Base-by-base conservation (phyloP, 2,329 filamentous ascomycete genomes). In the Colletotrichum sp. region DNA sequence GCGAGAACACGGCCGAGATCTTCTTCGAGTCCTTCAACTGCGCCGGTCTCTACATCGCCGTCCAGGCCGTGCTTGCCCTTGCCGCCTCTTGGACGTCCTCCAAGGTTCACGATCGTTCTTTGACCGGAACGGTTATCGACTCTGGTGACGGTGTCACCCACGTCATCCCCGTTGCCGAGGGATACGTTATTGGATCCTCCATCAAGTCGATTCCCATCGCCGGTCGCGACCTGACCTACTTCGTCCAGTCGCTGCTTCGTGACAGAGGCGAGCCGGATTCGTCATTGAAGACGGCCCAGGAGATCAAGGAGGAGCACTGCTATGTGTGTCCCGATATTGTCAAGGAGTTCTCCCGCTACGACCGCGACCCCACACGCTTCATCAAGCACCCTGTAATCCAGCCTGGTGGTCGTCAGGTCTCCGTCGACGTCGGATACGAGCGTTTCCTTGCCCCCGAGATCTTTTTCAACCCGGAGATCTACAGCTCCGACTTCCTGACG, bases 21-120 rank as follows among this genome's bases (percentile, higher is more conserved):
- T 98, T 99, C 92, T 99, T 99, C 88, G 97, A 99, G 85, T 99
- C 97, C 5, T 99, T 99, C 90, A 99, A 99, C 88, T 99, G 97
- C 86, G 96, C 97, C 75, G 97, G 97, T 87, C 93, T 99, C 79
- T 99, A 99, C 87, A 99, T 99, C 84, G 97, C 97, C 63, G 97
- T 99, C 16, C 97, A 99, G 87, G 97, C 97, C 36, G 97, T 99
- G 26, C 93, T 99, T 72, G 97, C 98, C 18, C 92, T 99, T 62
- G 97, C 97, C 60, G 97, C 98, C 24, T 99, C 97, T 10, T 99
- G 97, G 97, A 99, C 97, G 32, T 98, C 96, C 65, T 98, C 96
- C 69, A 99, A 99, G 89, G 96, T 99, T 18, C 96, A 96, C 64
- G 97, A 99, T 83, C 93, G 97, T 80, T 99, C 96, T 59, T 89